These are phyloP conservation scores for Akebia trifoliata DNA, from an alignment of 164 flowering plant species.

Conservation along the genomic window DNA sequence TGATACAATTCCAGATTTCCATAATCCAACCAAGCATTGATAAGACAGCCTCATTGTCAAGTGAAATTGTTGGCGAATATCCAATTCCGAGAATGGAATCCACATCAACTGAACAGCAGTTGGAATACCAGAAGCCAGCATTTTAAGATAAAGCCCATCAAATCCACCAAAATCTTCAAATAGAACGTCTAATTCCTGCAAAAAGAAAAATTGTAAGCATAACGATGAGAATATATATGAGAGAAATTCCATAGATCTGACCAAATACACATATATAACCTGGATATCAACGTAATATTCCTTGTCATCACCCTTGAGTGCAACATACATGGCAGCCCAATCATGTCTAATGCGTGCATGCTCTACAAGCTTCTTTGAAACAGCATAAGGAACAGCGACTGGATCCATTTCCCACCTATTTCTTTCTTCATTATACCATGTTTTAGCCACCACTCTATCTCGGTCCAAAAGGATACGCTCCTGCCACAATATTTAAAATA, in stretches of 20 bases:
- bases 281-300: slow-evolving; percentile 66
- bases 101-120: slow-evolving; percentile 80
- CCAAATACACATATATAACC: slow-evolving; percentile 34
- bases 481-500: slow-evolving; percentile 32
- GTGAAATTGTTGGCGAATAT: slow-evolving; percentile 57
- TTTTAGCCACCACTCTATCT: slow-evolving; percentile 76
- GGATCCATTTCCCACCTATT: slow-evolving; percentile 93
- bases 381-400: slow-evolving; percentile 80
- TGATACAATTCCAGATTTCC: slow-evolving; percentile 49
- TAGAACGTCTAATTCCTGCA: slow-evolving; percentile 74
- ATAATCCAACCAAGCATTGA: slow-evolving; percentile 43
- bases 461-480: slow-evolving; percentile 72
- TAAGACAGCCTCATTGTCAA: slow-evolving; percentile 38
- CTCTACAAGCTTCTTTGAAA: slow-evolving; percentile 67
- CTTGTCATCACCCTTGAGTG: slow-evolving; percentile 72
- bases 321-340: slow-evolving; percentile 80
- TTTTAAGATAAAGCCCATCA: slow-evolving; percentile 78
- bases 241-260: background rate
- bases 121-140: slow-evolving; percentile 77
- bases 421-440: slow-evolving; percentile 71
- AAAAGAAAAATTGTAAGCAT: slow-evolving; percentile 13
- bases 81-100: slow-evolving; percentile 90
- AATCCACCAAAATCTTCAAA: slow-evolving; percentile 89
- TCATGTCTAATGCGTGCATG: slow-evolving; percentile 86
- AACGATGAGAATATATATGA: background rate